Evolutionary conservation across 805 yeast genomes (phyloP), one percentile per base, ranked within the genome.

Genomic region (Peterozyma toletana): DNA sequence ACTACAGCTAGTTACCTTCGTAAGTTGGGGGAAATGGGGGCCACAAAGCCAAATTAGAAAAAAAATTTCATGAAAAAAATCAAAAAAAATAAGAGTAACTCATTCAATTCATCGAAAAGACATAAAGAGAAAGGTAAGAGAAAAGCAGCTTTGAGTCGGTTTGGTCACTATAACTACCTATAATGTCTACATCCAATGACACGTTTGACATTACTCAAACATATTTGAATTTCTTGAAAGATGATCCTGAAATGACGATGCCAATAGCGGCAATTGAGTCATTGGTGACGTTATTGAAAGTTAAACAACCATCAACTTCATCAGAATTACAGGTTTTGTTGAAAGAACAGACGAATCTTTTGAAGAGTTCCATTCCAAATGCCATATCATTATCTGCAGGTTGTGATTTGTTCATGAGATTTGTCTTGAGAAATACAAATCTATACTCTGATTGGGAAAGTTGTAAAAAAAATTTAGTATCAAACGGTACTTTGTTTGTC

Each of bases 251-350:
- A 45, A 86, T 93, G 80, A 90, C 99, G 5, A 93, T 90, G 97
- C 99, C 99, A 1, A 87, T 93, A 31, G 99, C 99, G 37, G 99
- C 99, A 33, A 93, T 93, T 56, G 98, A 93, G 67, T 80, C 96
- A 11, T 70, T 93, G 38, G 96, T 93, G 27, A 85, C 93, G 9
- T 75, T 93, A 64, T 66, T 91, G 29, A 75, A 82, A 50, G 78
- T 82, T 40, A 83, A 88, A 53, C 89, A 88, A 59, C 97, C 99
- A 7, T 75, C 88, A 9, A 93, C 99, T 0, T 88, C 96, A 2
- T 86, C 96, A 2, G 99, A 93, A 60, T 75, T 93, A 57, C 90
- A 90, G 55, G 85, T 79, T 41, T 69, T 89, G 11, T 78, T 91
- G 41, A 83, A 85, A 45, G 77, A 79, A 37, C 93, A 96, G 34